phyloP scores from a whole-genome alignment of 1,139 yeast species.

The Kodamaea anthophila region DNA sequence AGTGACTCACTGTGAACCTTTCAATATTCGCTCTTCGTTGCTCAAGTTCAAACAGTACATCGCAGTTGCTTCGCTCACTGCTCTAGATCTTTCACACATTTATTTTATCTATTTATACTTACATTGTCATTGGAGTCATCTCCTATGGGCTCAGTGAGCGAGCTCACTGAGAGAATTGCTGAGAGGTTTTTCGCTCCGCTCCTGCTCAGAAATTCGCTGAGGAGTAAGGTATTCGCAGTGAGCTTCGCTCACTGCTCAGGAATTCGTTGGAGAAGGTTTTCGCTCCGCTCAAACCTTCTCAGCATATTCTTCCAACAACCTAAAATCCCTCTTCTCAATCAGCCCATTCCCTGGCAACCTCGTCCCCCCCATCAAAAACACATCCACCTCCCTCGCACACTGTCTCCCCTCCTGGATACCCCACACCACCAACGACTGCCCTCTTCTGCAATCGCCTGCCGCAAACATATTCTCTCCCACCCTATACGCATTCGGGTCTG shows the following conservation, averaged over 20 bases:
- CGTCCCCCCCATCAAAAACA: constrained; percentile 68
- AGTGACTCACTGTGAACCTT: too few relatives aligned
- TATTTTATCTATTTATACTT: background rate
- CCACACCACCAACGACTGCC: constrained; percentile 97
- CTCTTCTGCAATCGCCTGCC: constrained; percentile 99
- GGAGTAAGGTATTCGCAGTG: too few relatives aligned
- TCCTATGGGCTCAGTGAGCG: too few relatives aligned
- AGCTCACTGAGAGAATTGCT: too few relatives aligned
- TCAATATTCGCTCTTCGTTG: too few relatives aligned
- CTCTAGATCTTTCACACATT: background rate
- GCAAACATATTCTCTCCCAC: constrained; percentile 74
- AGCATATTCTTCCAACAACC: constrained; percentile 67
- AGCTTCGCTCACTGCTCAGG: background rate
- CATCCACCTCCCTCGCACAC: constrained; percentile 92
- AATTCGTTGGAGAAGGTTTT: too few relatives aligned
- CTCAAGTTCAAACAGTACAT: too few relatives aligned
- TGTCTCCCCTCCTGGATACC: constrained; percentile 99
- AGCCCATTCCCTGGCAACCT: constrained; percentile 93
- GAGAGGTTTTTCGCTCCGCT: too few relatives aligned
- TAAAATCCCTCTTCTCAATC: constrained; percentile 76
- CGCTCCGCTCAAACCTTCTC: constrained; percentile 45
- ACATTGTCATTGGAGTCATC: too few relatives aligned
- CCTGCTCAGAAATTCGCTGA: too few relatives aligned
- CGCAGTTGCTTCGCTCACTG: too few relatives aligned
- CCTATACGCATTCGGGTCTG: constrained; percentile 62